A percentile compares a stretch with the other conserved stretches of the same genome.
These are phyloP conservation scores for Noccaea bulbosa DNA, from an alignment of 345 rosid species.

Conservation along the genomic window DNA sequence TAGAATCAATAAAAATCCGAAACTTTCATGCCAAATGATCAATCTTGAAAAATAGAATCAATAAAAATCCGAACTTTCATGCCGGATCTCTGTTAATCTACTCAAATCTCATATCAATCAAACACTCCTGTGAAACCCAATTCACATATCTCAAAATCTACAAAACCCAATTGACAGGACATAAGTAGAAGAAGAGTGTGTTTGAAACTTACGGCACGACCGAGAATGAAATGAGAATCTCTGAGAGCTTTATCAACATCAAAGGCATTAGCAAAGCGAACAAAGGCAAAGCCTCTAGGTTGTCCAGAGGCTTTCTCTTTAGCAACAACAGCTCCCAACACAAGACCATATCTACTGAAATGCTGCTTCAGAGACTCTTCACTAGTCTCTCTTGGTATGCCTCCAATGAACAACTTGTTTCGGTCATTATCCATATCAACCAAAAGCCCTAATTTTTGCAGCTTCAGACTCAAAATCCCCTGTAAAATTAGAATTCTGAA, in stretches of 20 bases:
- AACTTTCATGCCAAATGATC: too few species aligned
- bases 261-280: constrained; percentile 57
- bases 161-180: constrained; percentile 14
- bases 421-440: constrained; percentile 57
- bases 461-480: background rate
- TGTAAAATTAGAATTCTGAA: background rate
- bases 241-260: constrained; percentile 61
- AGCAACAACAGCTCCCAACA: constrained; percentile 55
- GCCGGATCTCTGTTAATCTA: background rate
- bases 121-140: background rate
- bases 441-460: constrained; percentile 38
- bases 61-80: background rate
- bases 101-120: background rate
- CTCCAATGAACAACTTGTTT: constrained; percentile 72
- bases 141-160: background rate
- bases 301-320: constrained; percentile 50
- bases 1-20: background rate
- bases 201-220: constrained; percentile 63
- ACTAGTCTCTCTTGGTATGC: constrained; percentile 61
- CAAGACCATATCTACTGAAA: constrained; percentile 71
- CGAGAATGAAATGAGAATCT: constrained; percentile 65
- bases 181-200: constrained; percentile 3
- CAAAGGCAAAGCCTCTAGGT: constrained; percentile 77
- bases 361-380: constrained; percentile 60
- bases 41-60: too few species aligned